A percentile compares a stretch with the other conserved stretches of the same genome.
These are phyloP conservation scores for Rhizoclosmatium globosum DNA, from an alignment of 192 early-diverging fungal species.

Conservation along the genomic window DNA sequence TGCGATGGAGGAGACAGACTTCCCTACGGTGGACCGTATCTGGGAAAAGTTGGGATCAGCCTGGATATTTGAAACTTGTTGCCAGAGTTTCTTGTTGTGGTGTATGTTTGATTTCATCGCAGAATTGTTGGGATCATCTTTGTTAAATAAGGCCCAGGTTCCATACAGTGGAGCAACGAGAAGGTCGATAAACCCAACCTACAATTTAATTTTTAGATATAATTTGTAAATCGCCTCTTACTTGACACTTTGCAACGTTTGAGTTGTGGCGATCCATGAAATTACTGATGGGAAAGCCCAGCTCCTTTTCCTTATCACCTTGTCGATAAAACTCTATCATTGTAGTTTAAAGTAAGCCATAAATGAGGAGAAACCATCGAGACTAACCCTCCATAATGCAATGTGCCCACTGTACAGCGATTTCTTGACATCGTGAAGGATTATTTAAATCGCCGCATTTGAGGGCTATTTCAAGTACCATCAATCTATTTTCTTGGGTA, in stretches of 20 bases:
- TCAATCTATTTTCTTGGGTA: conserved; percentile 51
- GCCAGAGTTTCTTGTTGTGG: conserved; percentile 20
- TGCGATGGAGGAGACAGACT: conserved; percentile 7
- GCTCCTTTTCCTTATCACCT: conserved; percentile 60
- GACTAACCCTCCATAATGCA: conserved; percentile 56
- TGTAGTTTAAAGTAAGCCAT: not conserved
- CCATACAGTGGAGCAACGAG: conserved; percentile 67
- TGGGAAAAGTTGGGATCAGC: not conserved
- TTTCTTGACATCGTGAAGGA: conserved; percentile 48
- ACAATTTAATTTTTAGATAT: not conserved
- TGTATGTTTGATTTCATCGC: conserved; percentile 21
- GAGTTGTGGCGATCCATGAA: conserved; percentile 65
- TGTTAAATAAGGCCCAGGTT: conserved; percentile 58
- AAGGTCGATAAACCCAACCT: conserved; percentile 71
- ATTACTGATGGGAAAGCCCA: conserved; percentile 56
- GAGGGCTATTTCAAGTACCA: conserved; percentile 62
- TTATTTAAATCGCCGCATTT: conserved; percentile 69
- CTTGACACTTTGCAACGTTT: conserved; percentile 64
- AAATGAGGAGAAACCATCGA: too few relatives aligned
- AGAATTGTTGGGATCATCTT: conserved; percentile 25
- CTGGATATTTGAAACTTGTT: not conserved
- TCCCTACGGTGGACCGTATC: not conserved
- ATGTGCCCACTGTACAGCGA: conserved; percentile 57
- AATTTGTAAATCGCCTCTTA: conserved; percentile 1
- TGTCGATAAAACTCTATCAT: conserved; percentile 41